Percentiles rank a stretch among this genome's conserved stretches.
phyloP scores from a whole-genome alignment of 2,329 filamentous ascomycete genomes.

The Thermochaetoides dissita region DNA sequence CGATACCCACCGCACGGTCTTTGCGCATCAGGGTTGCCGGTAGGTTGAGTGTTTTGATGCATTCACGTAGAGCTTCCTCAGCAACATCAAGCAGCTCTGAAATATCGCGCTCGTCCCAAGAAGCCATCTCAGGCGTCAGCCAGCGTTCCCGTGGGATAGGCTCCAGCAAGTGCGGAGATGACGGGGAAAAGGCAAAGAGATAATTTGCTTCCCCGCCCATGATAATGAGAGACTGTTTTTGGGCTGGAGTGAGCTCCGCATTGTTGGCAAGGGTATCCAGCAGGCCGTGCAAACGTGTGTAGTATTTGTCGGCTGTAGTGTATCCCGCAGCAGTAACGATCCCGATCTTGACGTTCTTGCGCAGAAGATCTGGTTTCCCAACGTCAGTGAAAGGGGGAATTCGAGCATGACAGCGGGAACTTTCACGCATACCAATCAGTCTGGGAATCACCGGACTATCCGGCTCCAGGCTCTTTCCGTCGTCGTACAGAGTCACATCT shows the following conservation, averaged over 20 bases:
- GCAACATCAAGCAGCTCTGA: conserved; percentile 73
- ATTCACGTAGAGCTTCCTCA: conserved; percentile 70
- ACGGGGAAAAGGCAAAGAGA: conserved; percentile 64
- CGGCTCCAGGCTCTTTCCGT: conserved; percentile 65
- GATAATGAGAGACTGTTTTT: conserved; percentile 71
- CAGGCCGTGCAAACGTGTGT: conserved; percentile 72
- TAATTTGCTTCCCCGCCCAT: conserved; percentile 97
- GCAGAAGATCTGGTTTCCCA: conserved; percentile 47
- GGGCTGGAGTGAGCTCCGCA: conserved; percentile 42
- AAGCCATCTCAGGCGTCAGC: conserved; percentile 64
- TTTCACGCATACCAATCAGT: conserved; percentile 27
- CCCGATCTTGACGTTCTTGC: conserved; percentile 67
- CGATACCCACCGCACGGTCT: conserved; percentile 70
- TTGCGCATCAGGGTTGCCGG: conserved; percentile 74
- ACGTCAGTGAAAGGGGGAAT: not conserved
- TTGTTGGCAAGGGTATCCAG: conserved; percentile 60
- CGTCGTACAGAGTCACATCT: conserved; percentile 89
- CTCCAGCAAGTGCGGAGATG: conserved; percentile 51
- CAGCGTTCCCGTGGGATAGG: conserved; percentile 54
- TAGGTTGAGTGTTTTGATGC: conserved; percentile 63
- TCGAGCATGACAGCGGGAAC: not conserved
- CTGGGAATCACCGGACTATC: conserved; percentile 63
- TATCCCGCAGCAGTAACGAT: conserved; percentile 97
- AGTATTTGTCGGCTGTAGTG: conserved; percentile 74
- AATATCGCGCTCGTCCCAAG: conserved; percentile 67